Conservation (phyloP, 2,329 filamentous ascomycete species). For the Lecanicillium sp. region DNA sequence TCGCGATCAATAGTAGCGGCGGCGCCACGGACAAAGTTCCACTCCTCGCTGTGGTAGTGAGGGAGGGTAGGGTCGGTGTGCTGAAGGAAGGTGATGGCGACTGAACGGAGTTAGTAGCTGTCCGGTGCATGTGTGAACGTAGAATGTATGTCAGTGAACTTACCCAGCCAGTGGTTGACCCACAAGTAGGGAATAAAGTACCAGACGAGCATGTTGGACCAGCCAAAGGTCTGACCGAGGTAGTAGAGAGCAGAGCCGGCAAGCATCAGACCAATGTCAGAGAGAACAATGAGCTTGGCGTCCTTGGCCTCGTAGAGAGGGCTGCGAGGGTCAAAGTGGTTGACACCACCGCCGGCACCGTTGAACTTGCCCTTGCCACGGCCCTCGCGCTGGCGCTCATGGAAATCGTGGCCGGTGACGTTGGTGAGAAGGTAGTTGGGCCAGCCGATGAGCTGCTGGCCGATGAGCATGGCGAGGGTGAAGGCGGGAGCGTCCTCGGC, state of each 20-base stretch:
- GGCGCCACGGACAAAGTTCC: conserved; percentile 91
- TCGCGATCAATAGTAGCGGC: conserved; percentile 96
- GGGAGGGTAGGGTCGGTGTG: conserved; percentile 93
- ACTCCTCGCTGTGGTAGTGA: conserved; percentile 80
- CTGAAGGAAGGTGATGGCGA: conserved; percentile 95
- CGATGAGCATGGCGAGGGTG: conserved; percentile 66
- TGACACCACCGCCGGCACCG: conserved; percentile 73
- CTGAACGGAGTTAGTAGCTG: conserved; percentile 35
- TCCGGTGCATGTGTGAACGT: conserved; percentile 22
- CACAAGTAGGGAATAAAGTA: conserved; percentile 93
- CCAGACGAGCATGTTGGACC: conserved; percentile 84
- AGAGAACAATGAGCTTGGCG: conserved; percentile 77
- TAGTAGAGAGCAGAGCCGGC: conserved; percentile 55
- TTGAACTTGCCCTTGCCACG: conserved; percentile 91
- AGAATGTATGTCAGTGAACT: conserved; percentile 33
- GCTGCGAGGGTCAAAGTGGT: conserved; percentile 87
- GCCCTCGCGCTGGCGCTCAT: conserved; percentile 85
- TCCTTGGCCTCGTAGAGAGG: conserved; percentile 91
- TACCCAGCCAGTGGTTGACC: conserved; percentile 99
- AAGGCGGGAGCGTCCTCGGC: conserved; percentile 90
- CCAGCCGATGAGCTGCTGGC: conserved; percentile 90
- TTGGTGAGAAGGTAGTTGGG: conserved; percentile 86
- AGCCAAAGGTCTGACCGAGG: conserved; percentile 74
- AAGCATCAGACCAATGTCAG: conserved; percentile 73
- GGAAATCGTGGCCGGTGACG: conserved; percentile 93